Evolutionary conservation across 306 rosid species (phyloP).

Genomic region (Ceratonia siliqua): DNA sequence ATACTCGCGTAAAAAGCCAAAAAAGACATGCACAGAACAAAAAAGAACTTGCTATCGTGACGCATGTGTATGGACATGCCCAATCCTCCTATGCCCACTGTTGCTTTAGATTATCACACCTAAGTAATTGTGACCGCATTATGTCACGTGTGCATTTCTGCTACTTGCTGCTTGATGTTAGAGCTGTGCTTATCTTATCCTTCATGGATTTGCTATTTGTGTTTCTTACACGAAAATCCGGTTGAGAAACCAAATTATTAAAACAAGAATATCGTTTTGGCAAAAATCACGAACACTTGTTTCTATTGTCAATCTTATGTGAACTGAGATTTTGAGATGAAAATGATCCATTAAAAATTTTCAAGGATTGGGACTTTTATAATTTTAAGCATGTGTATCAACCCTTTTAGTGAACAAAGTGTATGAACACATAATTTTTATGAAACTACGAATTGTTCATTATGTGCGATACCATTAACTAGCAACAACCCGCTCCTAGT

Average conservation of each 20-base stretch:
- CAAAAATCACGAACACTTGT: neutral
- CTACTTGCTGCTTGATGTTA: neutral
- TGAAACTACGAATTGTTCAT: neutral
- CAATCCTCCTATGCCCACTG: no score
- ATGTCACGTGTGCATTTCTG: neutral
- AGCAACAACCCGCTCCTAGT: neutral
- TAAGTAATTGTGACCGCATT: neutral
- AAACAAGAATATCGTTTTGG: neutral
- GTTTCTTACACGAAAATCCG: neutral
- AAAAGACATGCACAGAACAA: no score
- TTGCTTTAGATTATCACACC: neutral
- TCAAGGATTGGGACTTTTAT: neutral
- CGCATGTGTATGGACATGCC: no score
- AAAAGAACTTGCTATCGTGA: no score
- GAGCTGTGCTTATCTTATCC: neutral
- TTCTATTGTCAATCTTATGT: neutral
- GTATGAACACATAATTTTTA: neutral
- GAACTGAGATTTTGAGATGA: neutral
- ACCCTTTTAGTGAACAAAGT: neutral
- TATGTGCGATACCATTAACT: neutral
- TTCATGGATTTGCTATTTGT: neutral
- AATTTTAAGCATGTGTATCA: slow-evolving; percentile 6
- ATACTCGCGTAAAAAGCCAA: no score
- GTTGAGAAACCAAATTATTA: neutral
- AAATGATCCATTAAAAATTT: neutral